These are phyloP conservation scores for Cerioporus squamosus DNA, from an alignment of 1,284 basidiomycete genomes.

Conservation along the genomic window DNA sequence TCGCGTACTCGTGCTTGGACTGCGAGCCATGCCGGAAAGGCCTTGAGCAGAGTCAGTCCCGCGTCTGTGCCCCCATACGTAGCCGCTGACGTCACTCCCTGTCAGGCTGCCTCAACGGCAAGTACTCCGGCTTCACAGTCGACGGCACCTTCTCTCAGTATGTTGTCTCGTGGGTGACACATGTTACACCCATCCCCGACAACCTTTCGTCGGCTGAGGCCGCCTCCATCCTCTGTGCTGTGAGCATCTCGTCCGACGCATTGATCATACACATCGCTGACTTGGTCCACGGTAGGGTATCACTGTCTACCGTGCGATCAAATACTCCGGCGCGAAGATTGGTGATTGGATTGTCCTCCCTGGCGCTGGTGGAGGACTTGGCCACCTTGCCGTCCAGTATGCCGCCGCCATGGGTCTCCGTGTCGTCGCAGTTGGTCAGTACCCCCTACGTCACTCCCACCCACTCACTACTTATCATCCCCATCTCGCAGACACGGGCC, in stretches of 20 bases:
- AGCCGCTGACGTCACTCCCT: slow-evolving; percentile 23
- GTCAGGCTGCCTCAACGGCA: slow-evolving; percentile 62
- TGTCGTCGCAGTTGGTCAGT: slow-evolving; percentile 76
- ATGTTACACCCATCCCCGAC: slow-evolving; percentile 79
- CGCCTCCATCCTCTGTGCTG: slow-evolving; percentile 85
- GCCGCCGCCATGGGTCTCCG: slow-evolving; percentile 77
- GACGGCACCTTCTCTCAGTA: slow-evolving; percentile 90
- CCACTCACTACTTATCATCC: not conserved
- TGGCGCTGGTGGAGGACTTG: slow-evolving; percentile 78
- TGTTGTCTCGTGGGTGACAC: slow-evolving; percentile 44
- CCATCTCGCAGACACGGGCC: slow-evolving; percentile 59
- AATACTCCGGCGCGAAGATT: slow-evolving; percentile 69
- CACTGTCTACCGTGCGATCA: slow-evolving; percentile 86
- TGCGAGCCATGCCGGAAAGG: slow-evolving; percentile 81
- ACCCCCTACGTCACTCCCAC: not conserved
- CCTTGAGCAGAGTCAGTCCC: slow-evolving; percentile 65
- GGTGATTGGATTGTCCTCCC: slow-evolving; percentile 85
- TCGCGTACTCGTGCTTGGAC: slow-evolving; percentile 49
- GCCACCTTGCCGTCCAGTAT: slow-evolving; percentile 80
- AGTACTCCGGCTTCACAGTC: slow-evolving; percentile 74
- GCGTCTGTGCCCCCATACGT: not conserved
- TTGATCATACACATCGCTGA: not conserved
- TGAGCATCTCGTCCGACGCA: slow-evolving; percentile 35
- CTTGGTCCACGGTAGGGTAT: slow-evolving; percentile 53
- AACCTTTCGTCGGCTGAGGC: slow-evolving; percentile 68